Percentiles rank a stretch among this genome's conserved stretches.
Evolutionary conservation across 148 eudicot genomes (phyloP).

Genomic region (Bassia scoparia): DNA sequence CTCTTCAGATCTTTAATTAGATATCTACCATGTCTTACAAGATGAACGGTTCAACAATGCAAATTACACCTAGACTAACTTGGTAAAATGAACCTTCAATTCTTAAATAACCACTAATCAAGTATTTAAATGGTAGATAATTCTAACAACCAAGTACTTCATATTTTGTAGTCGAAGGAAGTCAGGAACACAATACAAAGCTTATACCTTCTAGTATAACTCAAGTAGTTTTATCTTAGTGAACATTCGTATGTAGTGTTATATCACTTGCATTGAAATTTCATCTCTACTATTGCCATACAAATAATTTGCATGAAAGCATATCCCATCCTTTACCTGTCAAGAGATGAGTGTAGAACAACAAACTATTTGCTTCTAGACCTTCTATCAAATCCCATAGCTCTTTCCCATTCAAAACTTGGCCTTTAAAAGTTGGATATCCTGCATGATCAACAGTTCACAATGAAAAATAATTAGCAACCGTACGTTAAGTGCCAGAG

Average conservation of each 20-base stretch:
- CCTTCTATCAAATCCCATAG: conserved; percentile 89
- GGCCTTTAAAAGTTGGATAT: conserved; percentile 93
- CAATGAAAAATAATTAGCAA: conserved; percentile 16
- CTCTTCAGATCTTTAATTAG: not conserved
- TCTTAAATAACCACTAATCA: not conserved
- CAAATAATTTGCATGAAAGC: not conserved
- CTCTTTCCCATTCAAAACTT: conserved; percentile 82
- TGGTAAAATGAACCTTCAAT: not conserved
- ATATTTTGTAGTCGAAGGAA: not conserved
- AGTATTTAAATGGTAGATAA: not conserved
- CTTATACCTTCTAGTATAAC: not conserved
- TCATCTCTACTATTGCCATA: not conserved
- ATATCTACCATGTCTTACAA: not conserved
- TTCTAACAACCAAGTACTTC: too few relatives aligned
- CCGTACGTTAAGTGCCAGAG: not conserved
- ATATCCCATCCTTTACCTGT: conserved; percentile 51
- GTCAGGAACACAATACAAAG: not conserved
- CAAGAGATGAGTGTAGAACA: conserved; percentile 91
- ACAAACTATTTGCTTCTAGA: conserved; percentile 72
- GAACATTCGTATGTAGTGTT: too few relatives aligned
- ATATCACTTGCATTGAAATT: not conserved
- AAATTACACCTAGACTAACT: not conserved
- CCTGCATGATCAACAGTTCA: conserved; percentile 49
- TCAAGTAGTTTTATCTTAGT: too few relatives aligned
- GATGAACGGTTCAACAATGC: not conserved